Conservation (phyloP, 2,329 filamentous ascomycete genomes). For the Hypoxylon sp. region DNA sequence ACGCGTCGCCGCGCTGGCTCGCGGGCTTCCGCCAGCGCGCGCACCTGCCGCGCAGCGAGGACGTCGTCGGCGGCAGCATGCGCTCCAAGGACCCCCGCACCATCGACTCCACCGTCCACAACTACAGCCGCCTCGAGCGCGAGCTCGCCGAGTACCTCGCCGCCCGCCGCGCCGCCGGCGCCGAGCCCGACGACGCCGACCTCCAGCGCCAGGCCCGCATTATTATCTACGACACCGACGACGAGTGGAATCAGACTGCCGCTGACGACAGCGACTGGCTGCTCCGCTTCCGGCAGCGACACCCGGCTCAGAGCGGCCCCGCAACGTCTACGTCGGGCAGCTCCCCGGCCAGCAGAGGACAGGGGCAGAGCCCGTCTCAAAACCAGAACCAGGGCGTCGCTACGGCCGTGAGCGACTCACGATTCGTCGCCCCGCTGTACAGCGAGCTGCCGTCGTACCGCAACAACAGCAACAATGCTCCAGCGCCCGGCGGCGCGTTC, state of each 20-base stretch:
- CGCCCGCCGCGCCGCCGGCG: constrained; percentile 53
- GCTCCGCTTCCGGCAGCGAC: constrained; percentile 58
- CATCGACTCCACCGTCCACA: constrained; percentile 68
- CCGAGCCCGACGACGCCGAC: constrained; percentile 60
- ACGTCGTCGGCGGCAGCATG: constrained; percentile 57
- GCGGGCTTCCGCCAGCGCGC: constrained; percentile 63
- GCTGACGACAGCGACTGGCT: constrained; percentile 65
- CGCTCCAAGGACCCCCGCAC: constrained; percentile 61
- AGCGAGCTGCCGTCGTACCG: constrained; percentile 5
- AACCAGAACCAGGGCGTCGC: neutral
- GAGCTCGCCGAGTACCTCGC: constrained; percentile 63
- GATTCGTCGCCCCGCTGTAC: constrained; percentile 20
- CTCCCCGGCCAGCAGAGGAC: constrained; percentile 25
- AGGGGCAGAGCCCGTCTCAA: neutral
- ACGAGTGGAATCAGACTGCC: constrained; percentile 70
- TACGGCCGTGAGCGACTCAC: constrained; percentile 13
- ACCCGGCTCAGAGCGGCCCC: constrained; percentile 44
- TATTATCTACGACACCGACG: constrained; percentile 69
- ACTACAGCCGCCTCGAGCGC: constrained; percentile 62
- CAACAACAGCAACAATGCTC: neutral
- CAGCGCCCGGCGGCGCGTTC: constrained; percentile 6
- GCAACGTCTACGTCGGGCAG: constrained; percentile 30
- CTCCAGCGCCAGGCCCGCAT: constrained; percentile 65
- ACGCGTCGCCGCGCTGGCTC: constrained; percentile 62
- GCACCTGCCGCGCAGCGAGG: constrained; percentile 64